A percentile compares a stretch with the other conserved stretches of the same genome.
Evolutionary conservation across 2,329 filamentous ascomycete species (phyloP).

Genomic region (Aspergillus sergii): DNA sequence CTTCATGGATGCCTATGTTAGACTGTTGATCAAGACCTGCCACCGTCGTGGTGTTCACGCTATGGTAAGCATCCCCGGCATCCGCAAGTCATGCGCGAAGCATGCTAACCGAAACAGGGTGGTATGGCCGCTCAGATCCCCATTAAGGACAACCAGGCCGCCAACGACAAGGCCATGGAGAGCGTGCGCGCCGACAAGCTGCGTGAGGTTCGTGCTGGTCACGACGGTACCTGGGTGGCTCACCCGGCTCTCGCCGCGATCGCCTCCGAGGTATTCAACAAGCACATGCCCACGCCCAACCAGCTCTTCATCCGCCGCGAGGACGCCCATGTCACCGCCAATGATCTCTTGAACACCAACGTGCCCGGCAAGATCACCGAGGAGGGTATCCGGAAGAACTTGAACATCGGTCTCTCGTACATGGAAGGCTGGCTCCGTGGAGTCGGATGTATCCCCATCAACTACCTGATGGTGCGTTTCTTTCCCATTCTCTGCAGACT

Average conservation of each 20-base stretch:
- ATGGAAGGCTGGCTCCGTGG: conserved; percentile 99
- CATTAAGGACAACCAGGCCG: conserved; percentile 89
- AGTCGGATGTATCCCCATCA: conserved; percentile 94
- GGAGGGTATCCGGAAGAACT: conserved; percentile 93
- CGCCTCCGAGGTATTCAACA: conserved; percentile 92
- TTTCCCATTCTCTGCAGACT: neutral
- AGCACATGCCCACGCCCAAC: conserved; percentile 98
- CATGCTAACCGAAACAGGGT: conserved; percentile 46
- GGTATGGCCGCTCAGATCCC: conserved; percentile 99
- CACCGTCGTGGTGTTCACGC: conserved; percentile 96
- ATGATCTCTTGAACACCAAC: conserved; percentile 97
- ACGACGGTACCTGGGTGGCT: conserved; percentile 97
- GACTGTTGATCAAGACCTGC: conserved; percentile 97
- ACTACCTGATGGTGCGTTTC: conserved; percentile 77
- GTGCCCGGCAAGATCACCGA: conserved; percentile 90
- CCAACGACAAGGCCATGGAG: conserved; percentile 94
- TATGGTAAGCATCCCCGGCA: conserved; percentile 61
- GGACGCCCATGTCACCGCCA: conserved; percentile 81
- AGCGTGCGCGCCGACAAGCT: conserved; percentile 93
- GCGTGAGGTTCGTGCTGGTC: conserved; percentile 89
- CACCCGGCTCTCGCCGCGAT: conserved; percentile 90
- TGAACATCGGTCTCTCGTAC: conserved; percentile 94
- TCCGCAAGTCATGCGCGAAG: neutral
- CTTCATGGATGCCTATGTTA: conserved; percentile 98
- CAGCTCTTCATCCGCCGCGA: conserved; percentile 90